Conservation (phyloP, 2,329 filamentous ascomycete genomes). For the Xylariomycetidae sp. region DNA sequence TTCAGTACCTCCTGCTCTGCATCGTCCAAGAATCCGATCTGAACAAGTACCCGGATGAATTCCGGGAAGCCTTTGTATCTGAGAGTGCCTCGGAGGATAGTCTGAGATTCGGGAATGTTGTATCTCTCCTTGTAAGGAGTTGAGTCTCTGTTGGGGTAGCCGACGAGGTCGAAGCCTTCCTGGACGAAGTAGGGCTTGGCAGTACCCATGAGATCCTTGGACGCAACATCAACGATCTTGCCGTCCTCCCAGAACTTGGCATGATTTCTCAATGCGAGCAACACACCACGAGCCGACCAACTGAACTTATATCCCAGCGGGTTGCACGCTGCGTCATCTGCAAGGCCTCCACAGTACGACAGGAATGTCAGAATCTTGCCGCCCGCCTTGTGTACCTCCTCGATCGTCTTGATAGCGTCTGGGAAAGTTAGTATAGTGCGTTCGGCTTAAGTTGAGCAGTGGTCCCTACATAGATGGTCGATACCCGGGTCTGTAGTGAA, state of each 20-base stretch:
- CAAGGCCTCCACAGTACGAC: conserved; percentile 77
- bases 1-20: conserved; percentile 61
- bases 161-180: conserved; percentile 69
- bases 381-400: conserved; percentile 79
- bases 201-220: conserved; percentile 71
- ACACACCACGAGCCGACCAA: conserved; percentile 69
- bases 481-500: conserved; percentile 58
- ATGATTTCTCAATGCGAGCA: conserved; percentile 81
- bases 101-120: conserved; percentile 86
- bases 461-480: conserved; percentile 49
- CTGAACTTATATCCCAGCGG: conserved; percentile 93
- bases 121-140: conserved; percentile 83
- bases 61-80: conserved; percentile 87
- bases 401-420: conserved; percentile 80
- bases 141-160: conserved; percentile 89
- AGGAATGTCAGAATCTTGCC: conserved; percentile 81
- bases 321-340: neutral
- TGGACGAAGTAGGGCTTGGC: conserved; percentile 85
- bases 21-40: conserved; percentile 84
- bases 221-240: conserved; percentile 60
- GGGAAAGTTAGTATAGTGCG: conserved; percentile 2
- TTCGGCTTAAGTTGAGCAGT: neutral
- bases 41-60: conserved; percentile 81
- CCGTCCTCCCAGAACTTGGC: conserved; percentile 80
- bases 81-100: conserved; percentile 78